Conservation (phyloP, 176 grass and related monocot species). For the Neostapfia colusana region DNA sequence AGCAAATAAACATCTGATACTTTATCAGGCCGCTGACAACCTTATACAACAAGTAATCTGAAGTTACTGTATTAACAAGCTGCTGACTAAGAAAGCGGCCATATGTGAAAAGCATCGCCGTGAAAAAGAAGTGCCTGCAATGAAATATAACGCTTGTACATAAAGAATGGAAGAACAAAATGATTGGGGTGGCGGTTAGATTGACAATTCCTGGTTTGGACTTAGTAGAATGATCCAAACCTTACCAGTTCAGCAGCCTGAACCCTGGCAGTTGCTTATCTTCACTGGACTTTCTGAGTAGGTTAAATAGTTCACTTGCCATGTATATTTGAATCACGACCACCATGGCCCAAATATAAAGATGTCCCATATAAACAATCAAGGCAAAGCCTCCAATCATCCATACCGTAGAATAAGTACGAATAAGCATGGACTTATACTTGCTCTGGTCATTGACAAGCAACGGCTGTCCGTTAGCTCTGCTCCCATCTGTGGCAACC, state of each 20-base stretch:
- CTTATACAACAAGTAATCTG: slow-evolving; percentile 91
- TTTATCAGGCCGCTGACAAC: slow-evolving; percentile 86
- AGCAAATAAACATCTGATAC: slow-evolving; percentile 99
- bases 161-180: neutral
- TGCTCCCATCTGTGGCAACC: slow-evolving; percentile 66
- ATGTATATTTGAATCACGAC: slow-evolving; percentile 99
- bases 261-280: slow-evolving; percentile 89
- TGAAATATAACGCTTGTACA: slow-evolving; percentile 19
- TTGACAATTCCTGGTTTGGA: neutral
- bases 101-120: slow-evolving; percentile 94
- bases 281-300: slow-evolving; percentile 87
- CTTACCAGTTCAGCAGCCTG: slow-evolving; percentile 93
- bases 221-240: slow-evolving; percentile 1
- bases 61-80: slow-evolving; percentile 88
- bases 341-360: slow-evolving; percentile 98
- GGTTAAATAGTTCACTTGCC: slow-evolving; percentile 93
- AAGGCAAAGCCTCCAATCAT: slow-evolving; percentile 84
- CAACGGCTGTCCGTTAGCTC: slow-evolving; percentile 62
- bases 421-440: slow-evolving; percentile 98
- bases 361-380: slow-evolving; percentile 89
- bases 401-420: slow-evolving; percentile 94
- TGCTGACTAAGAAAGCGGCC: slow-evolving; percentile 95
- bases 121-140: slow-evolving; percentile 99
- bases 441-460: slow-evolving; percentile 91
- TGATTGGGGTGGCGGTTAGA: neutral